These are phyloP conservation scores for Wallacemonas sp. DNA, from an alignment of 208 protist species.

Conservation along the genomic window DNA sequence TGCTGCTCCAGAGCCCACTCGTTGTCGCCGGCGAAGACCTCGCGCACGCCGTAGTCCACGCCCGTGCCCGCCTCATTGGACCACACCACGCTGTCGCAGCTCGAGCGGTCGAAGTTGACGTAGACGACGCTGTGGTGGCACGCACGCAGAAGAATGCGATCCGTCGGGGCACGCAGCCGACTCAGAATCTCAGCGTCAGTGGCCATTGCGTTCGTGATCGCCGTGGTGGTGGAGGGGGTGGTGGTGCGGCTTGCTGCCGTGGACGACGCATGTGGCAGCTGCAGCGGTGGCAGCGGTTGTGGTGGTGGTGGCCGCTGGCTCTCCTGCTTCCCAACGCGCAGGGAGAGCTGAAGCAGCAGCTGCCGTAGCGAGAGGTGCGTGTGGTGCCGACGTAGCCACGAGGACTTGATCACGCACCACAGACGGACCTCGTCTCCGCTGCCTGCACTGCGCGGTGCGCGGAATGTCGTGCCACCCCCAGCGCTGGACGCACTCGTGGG, in stretches of 20 bases:
- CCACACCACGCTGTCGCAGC: slow-evolving; percentile 81
- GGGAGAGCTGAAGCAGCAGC: slow-evolving; percentile 44
- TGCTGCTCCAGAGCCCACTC: slow-evolving; percentile 53
- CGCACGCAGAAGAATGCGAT: slow-evolving; percentile 75
- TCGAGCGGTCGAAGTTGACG: slow-evolving; percentile 72
- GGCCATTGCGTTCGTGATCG: not conserved
- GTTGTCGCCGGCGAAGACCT: slow-evolving; percentile 80
- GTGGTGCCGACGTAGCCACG: slow-evolving; percentile 79
- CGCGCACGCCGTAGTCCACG: slow-evolving; percentile 70
- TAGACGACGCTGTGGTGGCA: slow-evolving; percentile 46
- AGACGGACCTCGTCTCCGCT: slow-evolving; percentile 20
- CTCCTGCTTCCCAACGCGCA: slow-evolving; percentile 31
- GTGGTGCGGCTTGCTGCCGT: too few species aligned
- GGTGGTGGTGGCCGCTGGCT: too few species aligned
- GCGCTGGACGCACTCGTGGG: too few species aligned
- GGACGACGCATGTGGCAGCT: too few species aligned
- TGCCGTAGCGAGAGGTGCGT: slow-evolving; percentile 58
- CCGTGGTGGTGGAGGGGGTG: too few species aligned
- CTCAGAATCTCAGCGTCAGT: not conserved
- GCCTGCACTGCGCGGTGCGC: not conserved
- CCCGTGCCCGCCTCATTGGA: slow-evolving; percentile 57
- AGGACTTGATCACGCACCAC: slow-evolving; percentile 43
- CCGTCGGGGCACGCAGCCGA: slow-evolving; percentile 24
- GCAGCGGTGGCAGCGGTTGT: too few species aligned
- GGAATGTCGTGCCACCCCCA: not conserved